Conservation (phyloP, 106 monocot species). For the Posidonia australis region DNA sequence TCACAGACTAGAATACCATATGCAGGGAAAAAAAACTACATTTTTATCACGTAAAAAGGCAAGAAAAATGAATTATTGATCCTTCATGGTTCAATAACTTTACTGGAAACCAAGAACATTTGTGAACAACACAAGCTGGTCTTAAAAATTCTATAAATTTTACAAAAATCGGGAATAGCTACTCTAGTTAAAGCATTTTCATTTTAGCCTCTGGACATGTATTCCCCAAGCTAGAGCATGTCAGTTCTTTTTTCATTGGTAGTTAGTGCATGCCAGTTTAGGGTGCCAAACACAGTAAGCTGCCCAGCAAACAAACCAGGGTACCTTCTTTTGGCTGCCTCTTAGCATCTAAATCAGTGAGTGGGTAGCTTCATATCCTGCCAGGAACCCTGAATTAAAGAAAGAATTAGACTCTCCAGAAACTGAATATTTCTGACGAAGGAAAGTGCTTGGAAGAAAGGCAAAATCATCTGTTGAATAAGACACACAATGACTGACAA, state of each 20-base stretch:
- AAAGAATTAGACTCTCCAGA: conserved; percentile 64
- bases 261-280: conserved; percentile 18
- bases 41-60: not conserved
- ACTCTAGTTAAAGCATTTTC: not conserved
- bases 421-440: conserved; percentile 4
- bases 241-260: not conserved
- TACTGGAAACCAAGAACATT: not conserved
- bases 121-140: not conserved
- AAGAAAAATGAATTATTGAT: not conserved
- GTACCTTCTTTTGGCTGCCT: conserved; percentile 87
- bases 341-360: conserved; percentile 60
- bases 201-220: not conserved
- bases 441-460: not conserved
- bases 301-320: conserved; percentile 73
- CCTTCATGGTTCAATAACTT: not conserved
- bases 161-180: not conserved
- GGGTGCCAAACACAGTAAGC: conserved; percentile 29
- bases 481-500: not conserved
- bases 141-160: not conserved
- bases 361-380: conserved; percentile 40
- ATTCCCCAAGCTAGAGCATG: not conserved
- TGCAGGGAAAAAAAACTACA: not conserved
- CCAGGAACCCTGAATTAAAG: conserved; percentile 80
- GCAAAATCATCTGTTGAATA: not conserved
- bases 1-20: not conserved